These are phyloP conservation scores for Tricharina praecox DNA, from an alignment of 495 filamentous ascomycete genomes.

Conservation along the genomic window DNA sequence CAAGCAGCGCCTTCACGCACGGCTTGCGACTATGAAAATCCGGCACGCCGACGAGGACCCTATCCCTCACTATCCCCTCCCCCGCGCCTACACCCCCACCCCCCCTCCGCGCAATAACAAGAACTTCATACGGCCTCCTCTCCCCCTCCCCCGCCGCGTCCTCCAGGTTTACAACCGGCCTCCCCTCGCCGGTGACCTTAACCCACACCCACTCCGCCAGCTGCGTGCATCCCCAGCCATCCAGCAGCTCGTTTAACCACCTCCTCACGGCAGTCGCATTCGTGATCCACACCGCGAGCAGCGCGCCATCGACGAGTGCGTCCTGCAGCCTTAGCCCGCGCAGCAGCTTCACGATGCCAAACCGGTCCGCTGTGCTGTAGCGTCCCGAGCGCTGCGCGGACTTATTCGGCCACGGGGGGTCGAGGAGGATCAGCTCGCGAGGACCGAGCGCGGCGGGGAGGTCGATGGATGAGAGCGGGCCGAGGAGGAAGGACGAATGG, in stretches of 20 bases:
- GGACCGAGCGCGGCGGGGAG: constrained; percentile 25
- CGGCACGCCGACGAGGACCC: constrained; percentile 55
- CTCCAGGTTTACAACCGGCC: constrained; percentile 52
- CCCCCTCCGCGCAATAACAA: constrained; percentile 45
- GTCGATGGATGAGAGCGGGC: constrained; percentile 12
- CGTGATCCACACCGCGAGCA: constrained; percentile 76
- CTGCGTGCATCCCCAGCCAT: constrained; percentile 40
- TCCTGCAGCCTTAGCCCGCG: constrained; percentile 37
- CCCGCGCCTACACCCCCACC: constrained; percentile 1
- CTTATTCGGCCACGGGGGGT: constrained; percentile 90
- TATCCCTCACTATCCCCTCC: background rate
- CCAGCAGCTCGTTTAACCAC: constrained; percentile 45
- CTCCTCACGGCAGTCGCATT: constrained; percentile 51
- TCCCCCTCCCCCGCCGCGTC: constrained; percentile 34
- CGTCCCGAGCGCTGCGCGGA: constrained; percentile 52
- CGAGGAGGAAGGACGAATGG: constrained; percentile 35
- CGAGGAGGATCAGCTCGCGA: constrained; percentile 70
- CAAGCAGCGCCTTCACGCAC: constrained; percentile 40
- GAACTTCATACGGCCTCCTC: constrained; percentile 74
- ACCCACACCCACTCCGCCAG: constrained; percentile 85
- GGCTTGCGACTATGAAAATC: constrained; percentile 90
- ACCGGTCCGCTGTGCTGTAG: constrained; percentile 40
- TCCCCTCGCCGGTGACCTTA: constrained; percentile 56
- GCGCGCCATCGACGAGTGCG: constrained; percentile 33
- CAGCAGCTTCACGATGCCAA: constrained; percentile 33